These are phyloP conservation scores for Rhododendron simsii DNA, from an alignment of 148 eudicot genomes.

Conservation along the genomic window DNA sequence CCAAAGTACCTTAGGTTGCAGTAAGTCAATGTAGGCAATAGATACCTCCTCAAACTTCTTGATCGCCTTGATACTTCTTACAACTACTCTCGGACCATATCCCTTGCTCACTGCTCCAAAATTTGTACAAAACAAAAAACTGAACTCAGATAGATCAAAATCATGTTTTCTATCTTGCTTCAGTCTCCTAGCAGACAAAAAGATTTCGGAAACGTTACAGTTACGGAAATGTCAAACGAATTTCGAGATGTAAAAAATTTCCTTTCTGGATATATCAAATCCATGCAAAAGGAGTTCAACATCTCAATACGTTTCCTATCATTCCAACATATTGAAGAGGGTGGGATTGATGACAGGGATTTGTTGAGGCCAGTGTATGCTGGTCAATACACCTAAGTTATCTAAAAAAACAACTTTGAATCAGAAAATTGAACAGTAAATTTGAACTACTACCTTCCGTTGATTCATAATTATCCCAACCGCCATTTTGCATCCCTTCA, in stretches of 20 bases:
- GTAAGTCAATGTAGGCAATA: slow-evolving; percentile 59
- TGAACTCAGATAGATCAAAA: not conserved
- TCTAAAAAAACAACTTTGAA: not conserved
- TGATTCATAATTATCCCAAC: slow-evolving; percentile 13
- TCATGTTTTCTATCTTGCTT: not conserved
- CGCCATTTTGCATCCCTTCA: slow-evolving; percentile 7
- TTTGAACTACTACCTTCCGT: slow-evolving; percentile 10
- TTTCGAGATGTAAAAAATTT: not conserved
- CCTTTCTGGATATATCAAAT: not conserved
- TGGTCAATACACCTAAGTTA: not conserved
- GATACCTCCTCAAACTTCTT: slow-evolving; percentile 60
- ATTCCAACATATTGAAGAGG: not conserved
- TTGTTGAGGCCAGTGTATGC: not conserved
- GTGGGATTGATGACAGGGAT: not conserved
- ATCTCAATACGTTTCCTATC: not conserved
- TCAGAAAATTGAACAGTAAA: not conserved
- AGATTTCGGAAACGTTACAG: not conserved
- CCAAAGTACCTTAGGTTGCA: slow-evolving; percentile 54
- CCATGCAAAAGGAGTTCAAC: not conserved
- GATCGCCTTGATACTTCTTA: slow-evolving; percentile 50
- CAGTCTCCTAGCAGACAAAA: not conserved
- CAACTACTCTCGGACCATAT: slow-evolving; percentile 53
- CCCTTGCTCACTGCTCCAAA: slow-evolving; percentile 21
- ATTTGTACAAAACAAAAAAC: not conserved
- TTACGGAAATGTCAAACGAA: not conserved